Evolutionary conservation across 805 yeast species (phyloP), one percentile per base, ranked within the genome.

Genomic region (Cyberlindnera xylosilytica): DNA sequence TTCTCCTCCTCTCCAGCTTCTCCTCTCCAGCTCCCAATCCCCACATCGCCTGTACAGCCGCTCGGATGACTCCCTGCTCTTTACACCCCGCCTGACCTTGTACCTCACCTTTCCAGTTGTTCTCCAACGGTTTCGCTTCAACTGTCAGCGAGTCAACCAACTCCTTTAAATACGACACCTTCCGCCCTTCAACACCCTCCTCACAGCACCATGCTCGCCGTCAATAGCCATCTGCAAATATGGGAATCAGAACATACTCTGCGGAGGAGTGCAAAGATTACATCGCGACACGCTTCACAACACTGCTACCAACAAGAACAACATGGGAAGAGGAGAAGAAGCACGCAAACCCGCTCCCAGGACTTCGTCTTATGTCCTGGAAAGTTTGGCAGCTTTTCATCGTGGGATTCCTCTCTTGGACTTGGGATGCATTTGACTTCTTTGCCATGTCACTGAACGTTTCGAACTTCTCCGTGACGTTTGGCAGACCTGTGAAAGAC

Each of bases 391-490:
- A 70, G 35, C 74, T 70, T 60, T 77, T 78, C 53, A 29, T 62
- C 15, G 61, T 75, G 34, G 85, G 81, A 0, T 76, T 77, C 49
- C 53, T 63, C 39, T 79, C 76, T 15, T 80, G 86, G 86, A 68
- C 82, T 3, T 75, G 79, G 75, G 86, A 79, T 63, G 79, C 85
- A 3, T 71, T 79, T 55, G 86, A 79, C 60, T 80, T 75, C 56
- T 80, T 80, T 51, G 66, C 76, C 10, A 77, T 77, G n/a, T 74
- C 81, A 8, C 60, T 79, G 30, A 76, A 77, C 52, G 76, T 73
- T 6, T 28, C 72, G 0, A 60, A 53, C 11, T 64, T 80, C 43
- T 81, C 85, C 13, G 39, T 54, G 5, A 66, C 66, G 39, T 69
- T 80, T 30, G 68, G 64, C 28, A 65, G 59, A 18, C 45, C 69